A percentile compares a stretch with the other conserved stretches of the same genome.
phyloP scores from a whole-genome alignment of 768 basidiomycete species.

The Pulveroboletus sp. region DNA sequence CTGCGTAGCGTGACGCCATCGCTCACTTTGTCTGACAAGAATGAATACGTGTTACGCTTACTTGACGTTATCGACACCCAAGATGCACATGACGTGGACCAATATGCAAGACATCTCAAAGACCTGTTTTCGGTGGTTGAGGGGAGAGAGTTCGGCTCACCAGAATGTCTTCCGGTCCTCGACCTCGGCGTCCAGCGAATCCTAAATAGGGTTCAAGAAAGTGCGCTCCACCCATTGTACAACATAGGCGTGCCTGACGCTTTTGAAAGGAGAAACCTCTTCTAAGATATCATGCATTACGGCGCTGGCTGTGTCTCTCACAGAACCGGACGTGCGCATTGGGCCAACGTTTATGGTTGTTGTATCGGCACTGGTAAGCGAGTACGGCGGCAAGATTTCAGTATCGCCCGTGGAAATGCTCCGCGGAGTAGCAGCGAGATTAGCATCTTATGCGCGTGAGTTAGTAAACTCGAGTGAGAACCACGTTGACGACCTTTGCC shows the following conservation, averaged over 20 bases:
- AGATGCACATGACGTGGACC: constrained; percentile 49
- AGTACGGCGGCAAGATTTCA: constrained; percentile 53
- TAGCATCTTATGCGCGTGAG: constrained; percentile 46
- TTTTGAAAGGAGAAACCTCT: constrained; percentile 34
- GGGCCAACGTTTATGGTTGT: constrained; percentile 66
- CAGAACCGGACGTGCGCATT: constrained; percentile 35
- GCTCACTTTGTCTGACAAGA: constrained; percentile 34
- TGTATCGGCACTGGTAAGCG: constrained; percentile 64
- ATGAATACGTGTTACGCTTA: constrained; percentile 44
- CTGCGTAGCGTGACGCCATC: constrained; percentile 36
- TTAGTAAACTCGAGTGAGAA: constrained; percentile 17
- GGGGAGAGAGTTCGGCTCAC: constrained; percentile 26
- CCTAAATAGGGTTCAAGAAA: constrained; percentile 46
- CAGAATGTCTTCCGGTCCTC: constrained; percentile 40
- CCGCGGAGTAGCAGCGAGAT: constrained; percentile 39
- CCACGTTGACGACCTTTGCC: background rate
- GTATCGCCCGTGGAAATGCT: constrained; percentile 50
- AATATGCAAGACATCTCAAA: constrained; percentile 52
- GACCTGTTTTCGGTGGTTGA: constrained; percentile 39
- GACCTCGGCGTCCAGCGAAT: constrained; percentile 58
- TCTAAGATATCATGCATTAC: constrained; percentile 47
- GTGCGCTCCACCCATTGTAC: constrained; percentile 36
- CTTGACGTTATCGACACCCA: constrained; percentile 55
- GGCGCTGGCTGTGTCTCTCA: constrained; percentile 42
- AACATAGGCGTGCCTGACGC: constrained; percentile 10